These are phyloP conservation scores for Arthrobotrys musiformis DNA, from an alignment of 2,329 filamentous ascomycete species.

Conservation along the genomic window DNA sequence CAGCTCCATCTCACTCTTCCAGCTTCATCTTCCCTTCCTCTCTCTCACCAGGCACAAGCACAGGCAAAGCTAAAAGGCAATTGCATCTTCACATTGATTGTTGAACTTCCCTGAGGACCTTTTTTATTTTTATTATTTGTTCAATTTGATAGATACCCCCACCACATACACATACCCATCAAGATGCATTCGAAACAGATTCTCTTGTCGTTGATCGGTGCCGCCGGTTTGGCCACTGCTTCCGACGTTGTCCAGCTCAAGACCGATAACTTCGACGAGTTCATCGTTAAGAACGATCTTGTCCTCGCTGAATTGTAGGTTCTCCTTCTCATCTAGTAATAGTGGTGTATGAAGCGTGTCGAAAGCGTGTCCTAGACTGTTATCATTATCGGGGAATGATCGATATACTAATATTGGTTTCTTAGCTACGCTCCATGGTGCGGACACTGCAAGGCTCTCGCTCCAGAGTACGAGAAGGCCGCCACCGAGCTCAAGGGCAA, in stretches of 20 bases:
- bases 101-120: constrained; percentile 17
- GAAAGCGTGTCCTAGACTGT: background rate
- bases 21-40: constrained; percentile 24
- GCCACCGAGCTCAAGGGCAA: constrained; percentile 87
- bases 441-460: constrained; percentile 80
- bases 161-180: constrained; percentile 21
- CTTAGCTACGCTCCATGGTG: constrained; percentile 91
- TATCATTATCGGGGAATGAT: background rate
- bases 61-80: no score
- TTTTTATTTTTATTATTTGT: constrained; percentile 3
- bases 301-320: constrained; percentile 91
- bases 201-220: constrained; percentile 61
- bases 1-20: constrained; percentile 19
- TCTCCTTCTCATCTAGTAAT: background rate
- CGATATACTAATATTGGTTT: constrained; percentile 62
- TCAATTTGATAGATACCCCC: constrained; percentile 6
- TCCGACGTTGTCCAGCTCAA: constrained; percentile 89
- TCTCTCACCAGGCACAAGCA: constrained; percentile 18
- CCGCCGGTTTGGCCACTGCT: constrained; percentile 71
- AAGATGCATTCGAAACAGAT: constrained; percentile 49
- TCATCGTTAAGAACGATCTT: constrained; percentile 84
- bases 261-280: constrained; percentile 85
- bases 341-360: background rate
- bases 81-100: constrained; percentile 34
- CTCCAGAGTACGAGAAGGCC: constrained; percentile 88